Percentiles rank a stretch among this genome's conserved stretches.
These are phyloP conservation scores for Eutypella sp. DNA, from an alignment of 2,329 filamentous ascomycete species.

Conservation along the genomic window DNA sequence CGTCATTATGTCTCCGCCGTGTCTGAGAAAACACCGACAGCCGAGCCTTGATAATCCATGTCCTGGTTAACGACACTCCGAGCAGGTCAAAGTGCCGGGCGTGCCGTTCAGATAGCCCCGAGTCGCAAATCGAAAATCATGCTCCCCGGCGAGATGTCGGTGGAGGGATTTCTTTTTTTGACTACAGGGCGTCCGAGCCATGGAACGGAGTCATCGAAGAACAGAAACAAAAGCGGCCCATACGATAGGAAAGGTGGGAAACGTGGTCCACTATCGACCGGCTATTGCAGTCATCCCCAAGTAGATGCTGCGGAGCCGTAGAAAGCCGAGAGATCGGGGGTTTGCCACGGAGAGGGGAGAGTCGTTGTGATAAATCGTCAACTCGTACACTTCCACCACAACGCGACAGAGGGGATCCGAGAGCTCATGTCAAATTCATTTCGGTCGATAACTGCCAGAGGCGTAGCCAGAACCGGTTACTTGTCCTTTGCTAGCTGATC, in stretches of 20 bases:
- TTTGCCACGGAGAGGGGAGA: slow-evolving; percentile 17
- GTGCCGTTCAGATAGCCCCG: slow-evolving; percentile 34
- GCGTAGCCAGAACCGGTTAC: slow-evolving; percentile 35
- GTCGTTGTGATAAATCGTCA: slow-evolving; percentile 16
- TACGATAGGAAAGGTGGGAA: slow-evolving; percentile 28
- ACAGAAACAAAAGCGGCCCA: slow-evolving; percentile 33
- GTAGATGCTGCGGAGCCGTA: slow-evolving; percentile 17
- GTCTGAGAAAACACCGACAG: background rate
- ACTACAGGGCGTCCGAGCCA: slow-evolving; percentile 27
- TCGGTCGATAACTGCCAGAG: slow-evolving; percentile 37
- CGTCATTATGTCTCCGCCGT: background rate
- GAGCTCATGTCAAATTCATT: slow-evolving; percentile 31
- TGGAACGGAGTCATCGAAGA: slow-evolving; percentile 32
- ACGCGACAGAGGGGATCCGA: slow-evolving; percentile 16
- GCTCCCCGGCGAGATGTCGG: slow-evolving; percentile 9
- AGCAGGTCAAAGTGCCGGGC: slow-evolving; percentile 28
- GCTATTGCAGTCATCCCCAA: slow-evolving; percentile 16
- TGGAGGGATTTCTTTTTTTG: slow-evolving; percentile 16
- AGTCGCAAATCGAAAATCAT: slow-evolving; percentile 8
- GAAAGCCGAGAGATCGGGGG: slow-evolving; percentile 14
- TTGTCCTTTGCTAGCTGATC: slow-evolving; percentile 71
- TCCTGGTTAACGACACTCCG: slow-evolving; percentile 25
- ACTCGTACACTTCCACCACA: slow-evolving; percentile 20
- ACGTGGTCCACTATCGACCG: slow-evolving; percentile 17
- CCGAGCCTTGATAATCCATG: slow-evolving; percentile 12